Base-by-base conservation (phyloP, 1,284 basidiomycete species). In the Phylloporus gajari region DNA sequence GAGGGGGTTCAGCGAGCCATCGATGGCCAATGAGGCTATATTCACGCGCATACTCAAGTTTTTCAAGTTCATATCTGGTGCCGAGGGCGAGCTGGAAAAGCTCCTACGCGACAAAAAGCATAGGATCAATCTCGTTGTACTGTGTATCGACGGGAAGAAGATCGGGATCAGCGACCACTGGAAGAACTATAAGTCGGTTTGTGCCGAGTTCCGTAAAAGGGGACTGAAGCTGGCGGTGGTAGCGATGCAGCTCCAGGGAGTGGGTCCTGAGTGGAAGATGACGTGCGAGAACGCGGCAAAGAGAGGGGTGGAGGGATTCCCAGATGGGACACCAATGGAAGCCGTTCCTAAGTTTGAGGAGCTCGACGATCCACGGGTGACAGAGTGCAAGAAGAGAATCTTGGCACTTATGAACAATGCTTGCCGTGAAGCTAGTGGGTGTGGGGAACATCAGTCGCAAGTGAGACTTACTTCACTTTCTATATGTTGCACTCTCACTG, bases 171-270 rank as follows among this genome's bases (percentile, higher is more conserved):
- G 23, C 5, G 67, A 51, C 5, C 72, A 73, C 42, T 79, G 78
- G 78, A 80, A 70, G 69, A 73, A 71, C 27, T 81, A 79, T 46
- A 65, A 71, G 70, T 71, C 73, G 71, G 70, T 80, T 62, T 70
- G 65, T 44, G 63, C 42, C 5, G 61, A 79, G 46, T 78, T 81
- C 42, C 71, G 72, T 64, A 15, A 70, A 32, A 51, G 13, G 60
- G 69, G 53, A 9, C 2, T 70, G n/a, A 73, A 67, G 56, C 71
- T 81, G 23, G 80, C 69, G 8, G 69, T 79, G 61, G 73, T 79
- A 13, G 83, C 85, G 8, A 86, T 82, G 35, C 86, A 79, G 23
- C 83, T 81, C 60, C 65, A 64, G 30, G 74, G 68, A 30, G 32
- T 5, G 12, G 76, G 74, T 11, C 48, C 70, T 12, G 51, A 56